Base-by-base conservation (phyloP, 2,329 filamentous ascomycete genomes). In the Monilinia vaccinii-corymbosi region DNA sequence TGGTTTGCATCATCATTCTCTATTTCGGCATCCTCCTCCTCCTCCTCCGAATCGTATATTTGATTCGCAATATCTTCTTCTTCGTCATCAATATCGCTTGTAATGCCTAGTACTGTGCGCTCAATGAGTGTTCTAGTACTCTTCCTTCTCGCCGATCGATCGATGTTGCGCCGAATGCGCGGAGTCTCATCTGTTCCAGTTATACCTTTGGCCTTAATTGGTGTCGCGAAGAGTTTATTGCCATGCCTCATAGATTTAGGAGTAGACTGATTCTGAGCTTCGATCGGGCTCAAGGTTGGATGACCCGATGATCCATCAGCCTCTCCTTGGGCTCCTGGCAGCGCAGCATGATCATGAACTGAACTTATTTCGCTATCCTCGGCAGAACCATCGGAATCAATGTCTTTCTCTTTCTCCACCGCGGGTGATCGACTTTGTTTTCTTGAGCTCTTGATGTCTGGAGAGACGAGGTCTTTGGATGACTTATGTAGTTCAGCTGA, bases 111-210 rank as follows among this genome's bases (percentile, higher is more conserved):
- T 13, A 88, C 78, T 8, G 85, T 84, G 47, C 85, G 85, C 69
- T 92, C 85, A 42, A 95, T 86, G 56, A 97, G 75, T 4, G 84
- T 83, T 56, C 85, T 81, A 25, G 88, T 88, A 71, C 89, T 96
- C 78, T 96, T 97, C 69, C 86, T 86, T 68, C 88, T 84, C 2
- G 92, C 93, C 6, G 92, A 97, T 52, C 88, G 85, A 74, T 97
- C 91, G 23, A 88, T 88, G 63, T 71, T 71, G 49, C 67, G 64
- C 55, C 61, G 46, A 21, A 71, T 61, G 50, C 51, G 65, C n/a
- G 70, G 69, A 9, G 69, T 69, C 16, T 66, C 65, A 18, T 65
- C 64, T 14, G 52, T 58, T 16, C 61, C 61, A 8, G 44, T 32
- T 14, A 56, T 42, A 6, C 56, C 61, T 36, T 59, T 66, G 31